A percentile compares a stretch with the other conserved stretches of the same genome.
Evolutionary conservation across 192 early-diverging fungal genomes (phyloP).

Genomic region (Coemansia sp.): DNA sequence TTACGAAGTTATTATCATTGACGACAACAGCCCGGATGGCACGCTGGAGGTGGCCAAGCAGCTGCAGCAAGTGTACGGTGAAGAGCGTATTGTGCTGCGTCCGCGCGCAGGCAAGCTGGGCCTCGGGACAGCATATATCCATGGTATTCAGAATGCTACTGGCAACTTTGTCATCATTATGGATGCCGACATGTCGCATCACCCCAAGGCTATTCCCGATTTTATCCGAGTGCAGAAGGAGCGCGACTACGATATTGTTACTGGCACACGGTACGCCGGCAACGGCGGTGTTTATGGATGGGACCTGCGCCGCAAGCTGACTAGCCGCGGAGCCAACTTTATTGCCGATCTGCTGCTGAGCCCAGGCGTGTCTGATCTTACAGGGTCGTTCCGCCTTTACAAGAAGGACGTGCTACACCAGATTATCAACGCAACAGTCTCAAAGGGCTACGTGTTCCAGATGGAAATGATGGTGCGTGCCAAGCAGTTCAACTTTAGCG

Average conservation of each 20-base stretch:
- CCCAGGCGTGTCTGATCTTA: conserved; percentile 90
- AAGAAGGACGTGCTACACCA: conserved; percentile 83
- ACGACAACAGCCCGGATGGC: conserved; percentile 93
- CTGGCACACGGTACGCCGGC: conserved; percentile 83
- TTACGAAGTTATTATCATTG: conserved; percentile 96
- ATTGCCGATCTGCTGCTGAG: conserved; percentile 82
- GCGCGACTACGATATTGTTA: conserved; percentile 87
- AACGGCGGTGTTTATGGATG: conserved; percentile 97
- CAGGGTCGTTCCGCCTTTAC: conserved; percentile 94
- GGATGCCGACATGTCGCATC: conserved; percentile 99
- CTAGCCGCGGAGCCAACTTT: conserved; percentile 96
- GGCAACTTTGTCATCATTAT: conserved; percentile 97
- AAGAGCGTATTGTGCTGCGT: conserved; percentile 82
- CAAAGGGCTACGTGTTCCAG: conserved; percentile 98
- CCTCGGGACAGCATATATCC: conserved; percentile 91
- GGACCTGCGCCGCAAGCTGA: conserved; percentile 93
- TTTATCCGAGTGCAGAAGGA: conserved; percentile 86
- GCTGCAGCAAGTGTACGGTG: conserved; percentile 81
- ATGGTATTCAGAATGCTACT: conserved; percentile 90
- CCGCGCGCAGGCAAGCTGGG: conserved; percentile 96
- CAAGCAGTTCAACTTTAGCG: conserved; percentile 79
- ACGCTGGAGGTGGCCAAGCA: conserved; percentile 92
- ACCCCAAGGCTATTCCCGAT: conserved; percentile 96
- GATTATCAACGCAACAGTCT: conserved; percentile 84
- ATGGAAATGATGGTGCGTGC: conserved; percentile 99